Evolutionary conservation across 2,329 filamentous ascomycete genomes (phyloP).

Genomic region (Colletotrichum higginsianum): DNA sequence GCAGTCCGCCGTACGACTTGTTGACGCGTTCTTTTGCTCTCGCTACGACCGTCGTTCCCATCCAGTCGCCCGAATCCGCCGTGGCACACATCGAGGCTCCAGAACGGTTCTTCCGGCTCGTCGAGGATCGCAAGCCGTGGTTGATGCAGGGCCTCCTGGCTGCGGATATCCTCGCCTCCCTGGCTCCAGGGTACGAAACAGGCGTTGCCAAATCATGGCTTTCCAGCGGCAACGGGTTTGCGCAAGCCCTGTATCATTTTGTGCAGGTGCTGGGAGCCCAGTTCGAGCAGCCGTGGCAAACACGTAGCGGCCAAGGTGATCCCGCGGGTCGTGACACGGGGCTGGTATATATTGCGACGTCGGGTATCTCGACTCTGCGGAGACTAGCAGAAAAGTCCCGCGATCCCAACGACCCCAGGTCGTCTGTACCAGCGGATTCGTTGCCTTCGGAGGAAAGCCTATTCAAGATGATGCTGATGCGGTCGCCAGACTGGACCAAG

Average conservation of each 20-base stretch:
- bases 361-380: conserved; percentile 78
- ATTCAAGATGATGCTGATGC: conserved; percentile 77
- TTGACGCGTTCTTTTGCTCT: conserved; percentile 90
- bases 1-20: conserved; percentile 80
- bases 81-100: conserved; percentile 46
- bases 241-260: conserved; percentile 82
- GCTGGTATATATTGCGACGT: conserved; percentile 75
- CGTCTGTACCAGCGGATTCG: conserved; percentile 71
- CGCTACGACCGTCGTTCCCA: conserved; percentile 87
- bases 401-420: conserved; percentile 67
- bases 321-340: conserved; percentile 58
- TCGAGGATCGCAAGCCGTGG: conserved; percentile 88
- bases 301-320: conserved; percentile 51
- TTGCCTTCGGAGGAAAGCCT: conserved; percentile 78
- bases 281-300: conserved; percentile 63
- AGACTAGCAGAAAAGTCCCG: conserved; percentile 77
- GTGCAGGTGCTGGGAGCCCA: conserved; percentile 80
- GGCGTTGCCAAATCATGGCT: conserved; percentile 85
- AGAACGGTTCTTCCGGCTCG: conserved; percentile 65
- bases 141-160: conserved; percentile 93
- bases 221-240: conserved; percentile 86
- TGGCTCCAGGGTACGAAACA: conserved; percentile 80
- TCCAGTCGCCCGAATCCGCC: conserved; percentile 57
- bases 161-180: conserved; percentile 86
- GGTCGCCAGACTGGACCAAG: conserved; percentile 72